Percentiles rank a stretch among this genome's conserved stretches.
These are phyloP conservation scores for Irpex sp. DNA, from an alignment of 1,284 basidiomycete genomes.

Conservation along the genomic window DNA sequence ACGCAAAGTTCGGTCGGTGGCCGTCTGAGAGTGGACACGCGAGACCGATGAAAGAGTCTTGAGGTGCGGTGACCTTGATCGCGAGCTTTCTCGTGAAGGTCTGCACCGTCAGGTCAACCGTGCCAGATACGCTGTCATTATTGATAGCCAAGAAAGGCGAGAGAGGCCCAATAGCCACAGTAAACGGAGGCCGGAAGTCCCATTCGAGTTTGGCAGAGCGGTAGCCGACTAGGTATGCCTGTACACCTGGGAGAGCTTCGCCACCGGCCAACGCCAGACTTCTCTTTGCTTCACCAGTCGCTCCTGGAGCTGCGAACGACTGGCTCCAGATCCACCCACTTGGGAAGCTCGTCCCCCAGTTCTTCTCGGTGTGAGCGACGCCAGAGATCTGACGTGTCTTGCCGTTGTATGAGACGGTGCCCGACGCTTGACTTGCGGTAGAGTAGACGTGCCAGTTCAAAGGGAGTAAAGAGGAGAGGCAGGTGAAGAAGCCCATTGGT, in stretches of 20 bases:
- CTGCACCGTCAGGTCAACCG: conserved; percentile 14
- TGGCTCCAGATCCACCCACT: conserved; percentile 26
- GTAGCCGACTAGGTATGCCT: conserved; percentile 26
- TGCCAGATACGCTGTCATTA: conserved; percentile 16
- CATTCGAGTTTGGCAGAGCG: conserved; percentile 17
- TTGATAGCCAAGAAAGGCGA: conserved; percentile 19
- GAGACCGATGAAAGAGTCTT: conserved; percentile 20
- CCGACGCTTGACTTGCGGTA: conserved; percentile 17
- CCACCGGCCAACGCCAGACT: conserved; percentile 23
- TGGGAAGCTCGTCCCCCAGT: conserved; percentile 26
- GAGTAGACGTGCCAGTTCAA: conserved; percentile 26
- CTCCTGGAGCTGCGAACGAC: conserved; percentile 12
- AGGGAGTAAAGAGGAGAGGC: conserved; percentile 19
- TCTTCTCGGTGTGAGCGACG: conserved; percentile 25
- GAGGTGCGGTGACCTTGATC: conserved; percentile 16
- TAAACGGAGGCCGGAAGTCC: conserved; percentile 24
- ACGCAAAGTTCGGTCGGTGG: conserved; percentile 19
- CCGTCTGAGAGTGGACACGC: conserved; percentile 20
- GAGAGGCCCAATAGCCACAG: conserved; percentile 12
- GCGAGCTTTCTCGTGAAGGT: conserved; percentile 17
- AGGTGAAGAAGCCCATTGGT: conserved; percentile 22
- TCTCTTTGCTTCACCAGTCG: background rate
- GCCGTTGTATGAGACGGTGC: conserved; percentile 13
- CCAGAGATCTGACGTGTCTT: conserved; percentile 12
- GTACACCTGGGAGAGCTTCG: conserved; percentile 19